Evolutionary conservation across 208 protist species (phyloP).

Genomic region (Phytomonas francai): DNA sequence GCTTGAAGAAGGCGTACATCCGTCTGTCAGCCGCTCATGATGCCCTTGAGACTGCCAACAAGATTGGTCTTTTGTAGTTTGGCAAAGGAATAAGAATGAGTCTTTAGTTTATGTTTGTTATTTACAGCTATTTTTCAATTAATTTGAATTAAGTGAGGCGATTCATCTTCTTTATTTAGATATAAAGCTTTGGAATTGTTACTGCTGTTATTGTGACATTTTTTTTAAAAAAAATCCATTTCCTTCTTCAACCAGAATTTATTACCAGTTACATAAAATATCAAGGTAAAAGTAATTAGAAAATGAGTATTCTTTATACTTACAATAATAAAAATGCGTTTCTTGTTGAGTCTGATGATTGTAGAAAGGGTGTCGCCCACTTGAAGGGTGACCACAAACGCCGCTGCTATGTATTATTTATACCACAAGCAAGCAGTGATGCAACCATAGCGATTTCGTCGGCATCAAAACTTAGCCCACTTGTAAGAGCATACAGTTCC

Average conservation of each 20-base stretch:
- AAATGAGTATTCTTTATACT: slow-evolving; percentile 1
- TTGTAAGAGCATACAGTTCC: neutral
- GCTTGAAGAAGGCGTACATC: slow-evolving; percentile 99
- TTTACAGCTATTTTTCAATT: slow-evolving; percentile 6
- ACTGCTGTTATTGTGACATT: slow-evolving; percentile 3
- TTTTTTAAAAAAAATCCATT: slow-evolving; percentile 2
- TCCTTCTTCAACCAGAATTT: neutral
- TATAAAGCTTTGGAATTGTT: slow-evolving; percentile 2
- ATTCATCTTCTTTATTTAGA: slow-evolving; percentile 13
- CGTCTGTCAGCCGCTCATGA: slow-evolving; percentile 92
- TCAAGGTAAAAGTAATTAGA: neutral
- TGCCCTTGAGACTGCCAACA: slow-evolving; percentile 98
- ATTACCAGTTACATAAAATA: slow-evolving; percentile 3
- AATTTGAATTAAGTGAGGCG: slow-evolving; percentile 1
- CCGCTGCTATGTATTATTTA: neutral
- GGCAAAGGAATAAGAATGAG: slow-evolving; percentile 6
- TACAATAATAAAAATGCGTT: neutral
- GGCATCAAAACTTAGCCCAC: neutral
- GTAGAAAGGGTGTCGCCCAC: neutral
- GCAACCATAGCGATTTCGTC: neutral
- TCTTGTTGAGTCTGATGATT: slow-evolving; percentile 3
- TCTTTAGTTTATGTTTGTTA: slow-evolving; percentile 8
- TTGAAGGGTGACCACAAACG: neutral
- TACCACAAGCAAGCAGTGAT: neutral
- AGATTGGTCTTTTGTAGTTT: slow-evolving; percentile 91